Percentiles rank a stretch among this genome's conserved stretches.
phyloP scores from a whole-genome alignment of 495 filamentous ascomycete species.

The Hypoxylon fragiforme region DNA sequence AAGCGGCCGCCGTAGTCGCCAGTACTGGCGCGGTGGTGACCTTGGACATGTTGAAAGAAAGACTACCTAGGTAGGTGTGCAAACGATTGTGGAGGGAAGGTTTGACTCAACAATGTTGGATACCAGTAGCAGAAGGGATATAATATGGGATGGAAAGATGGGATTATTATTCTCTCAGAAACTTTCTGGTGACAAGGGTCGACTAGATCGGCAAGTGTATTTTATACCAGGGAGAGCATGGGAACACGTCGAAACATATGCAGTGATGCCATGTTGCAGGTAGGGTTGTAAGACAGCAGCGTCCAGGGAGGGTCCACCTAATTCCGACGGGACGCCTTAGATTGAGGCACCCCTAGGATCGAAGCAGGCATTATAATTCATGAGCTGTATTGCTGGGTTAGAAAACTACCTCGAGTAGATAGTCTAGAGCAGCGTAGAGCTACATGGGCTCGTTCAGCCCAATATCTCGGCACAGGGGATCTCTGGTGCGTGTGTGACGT shows the following conservation, averaged over 20 bases:
- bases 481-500: slow-evolving; percentile 8
- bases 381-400: no score
- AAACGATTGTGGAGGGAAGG: background rate
- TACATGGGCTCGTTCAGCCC: slow-evolving; percentile 22
- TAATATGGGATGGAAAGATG: background rate
- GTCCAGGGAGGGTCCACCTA: slow-evolving; percentile 19
- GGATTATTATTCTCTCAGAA: background rate
- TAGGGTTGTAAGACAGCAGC: slow-evolving; percentile 24
- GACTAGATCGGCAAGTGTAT: slow-evolving; percentile 23
- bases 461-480: slow-evolving; percentile 26
- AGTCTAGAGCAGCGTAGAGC: slow-evolving; percentile 10
- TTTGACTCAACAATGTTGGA: no score
- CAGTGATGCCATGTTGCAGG: slow-evolving; percentile 19
- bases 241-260: slow-evolving; percentile 12
- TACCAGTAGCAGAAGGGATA: background rate
- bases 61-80: background rate
- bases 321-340: slow-evolving; percentile 16
- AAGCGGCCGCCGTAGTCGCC: slow-evolving; percentile 26
- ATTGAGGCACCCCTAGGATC: background rate
- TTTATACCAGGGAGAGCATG: slow-evolving; percentile 28
- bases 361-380: no score
- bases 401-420: slow-evolving; percentile 4
- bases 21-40: slow-evolving; percentile 24
- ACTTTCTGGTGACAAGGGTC: slow-evolving; percentile 2
- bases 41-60: slow-evolving; percentile 25